Percentiles rank a stretch among this genome's conserved stretches.
Evolutionary conservation across 345 rosid genomes (phyloP).

Genomic region (Eucalyptus curtisii): DNA sequence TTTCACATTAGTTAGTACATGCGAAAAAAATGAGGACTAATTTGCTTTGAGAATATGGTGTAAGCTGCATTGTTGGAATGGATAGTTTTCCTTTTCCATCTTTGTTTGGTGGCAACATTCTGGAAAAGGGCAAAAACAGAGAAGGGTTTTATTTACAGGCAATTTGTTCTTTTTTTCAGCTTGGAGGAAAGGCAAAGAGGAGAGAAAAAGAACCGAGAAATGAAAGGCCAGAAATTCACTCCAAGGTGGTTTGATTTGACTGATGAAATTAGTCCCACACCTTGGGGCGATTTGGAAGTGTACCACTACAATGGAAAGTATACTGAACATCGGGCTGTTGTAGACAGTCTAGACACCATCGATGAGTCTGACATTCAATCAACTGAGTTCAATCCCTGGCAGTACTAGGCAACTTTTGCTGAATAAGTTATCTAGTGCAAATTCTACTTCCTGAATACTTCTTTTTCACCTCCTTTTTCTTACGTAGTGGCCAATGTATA

Average conservation of each 20-base stretch:
- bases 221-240: constrained; percentile 32
- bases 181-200: constrained; percentile 77
- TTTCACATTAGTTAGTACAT: not conserved
- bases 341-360: constrained; percentile 17
- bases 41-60: not conserved
- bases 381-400: constrained; percentile 69
- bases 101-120: not conserved
- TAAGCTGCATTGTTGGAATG: not conserved
- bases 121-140: not conserved
- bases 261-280: constrained; percentile 44
- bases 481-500: not conserved
- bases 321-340: constrained; percentile 26
- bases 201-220: constrained; percentile 49
- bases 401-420: constrained; percentile 5
- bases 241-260: constrained; percentile 69
- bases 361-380: constrained; percentile 17
- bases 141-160: not conserved
- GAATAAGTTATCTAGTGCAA: not conserved
- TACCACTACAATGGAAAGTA: constrained; percentile 63
- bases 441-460: not conserved
- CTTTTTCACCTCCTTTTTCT: not conserved
- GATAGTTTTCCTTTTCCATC: not conserved
- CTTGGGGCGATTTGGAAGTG: constrained; percentile 66
- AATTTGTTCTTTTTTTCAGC: constrained; percentile 8
- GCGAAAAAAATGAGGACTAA: not conserved